Percentiles rank a stretch among this genome's conserved stretches.
Evolutionary conservation across 192 early-diverging fungal species (phyloP).

Genomic region (Obelidium mucronatum): DNA sequence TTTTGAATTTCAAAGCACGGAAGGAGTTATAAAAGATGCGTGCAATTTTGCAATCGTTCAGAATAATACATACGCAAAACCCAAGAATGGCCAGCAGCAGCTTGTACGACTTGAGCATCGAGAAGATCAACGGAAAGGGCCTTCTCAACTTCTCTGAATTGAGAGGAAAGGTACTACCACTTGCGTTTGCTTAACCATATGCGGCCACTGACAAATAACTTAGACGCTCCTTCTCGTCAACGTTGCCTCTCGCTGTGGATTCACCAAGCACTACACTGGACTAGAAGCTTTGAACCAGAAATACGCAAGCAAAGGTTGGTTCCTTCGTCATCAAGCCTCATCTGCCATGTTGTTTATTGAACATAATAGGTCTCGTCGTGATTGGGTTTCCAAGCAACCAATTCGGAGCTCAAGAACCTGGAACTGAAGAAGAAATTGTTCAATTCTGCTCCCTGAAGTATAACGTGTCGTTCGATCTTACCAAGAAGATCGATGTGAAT

Average conservation of each 20-base stretch:
- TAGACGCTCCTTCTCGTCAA: conserved; percentile 86
- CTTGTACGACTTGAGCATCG: conserved; percentile 10
- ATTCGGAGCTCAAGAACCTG: conserved; percentile 33
- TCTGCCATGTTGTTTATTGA: no score
- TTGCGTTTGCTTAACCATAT: neutral
- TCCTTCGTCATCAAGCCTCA: no score
- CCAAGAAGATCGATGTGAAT: conserved; percentile 83
- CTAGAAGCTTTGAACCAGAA: conserved; percentile 54
- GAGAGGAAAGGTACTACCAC: conserved; percentile 12
- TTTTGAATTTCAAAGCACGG: neutral
- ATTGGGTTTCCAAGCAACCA: conserved; percentile 88
- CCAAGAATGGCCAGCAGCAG: neutral
- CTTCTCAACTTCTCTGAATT: conserved; percentile 15
- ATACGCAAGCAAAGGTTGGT: conserved; percentile 64
- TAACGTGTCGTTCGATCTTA: conserved; percentile 83
- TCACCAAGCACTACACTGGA: conserved; percentile 69
- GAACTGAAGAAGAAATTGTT: conserved; percentile 51
- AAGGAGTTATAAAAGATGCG: neutral
- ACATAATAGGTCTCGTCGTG: conserved; percentile 82
- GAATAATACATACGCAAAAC: neutral
- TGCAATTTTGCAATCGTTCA: neutral
- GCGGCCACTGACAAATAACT: neutral
- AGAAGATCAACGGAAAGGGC: conserved; percentile 12
- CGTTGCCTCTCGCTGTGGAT: conserved; percentile 88
- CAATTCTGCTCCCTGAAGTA: conserved; percentile 72